Evolutionary conservation across 352 stramenopile genomes (phyloP).

Genomic region (Pythium chondricola): DNA sequence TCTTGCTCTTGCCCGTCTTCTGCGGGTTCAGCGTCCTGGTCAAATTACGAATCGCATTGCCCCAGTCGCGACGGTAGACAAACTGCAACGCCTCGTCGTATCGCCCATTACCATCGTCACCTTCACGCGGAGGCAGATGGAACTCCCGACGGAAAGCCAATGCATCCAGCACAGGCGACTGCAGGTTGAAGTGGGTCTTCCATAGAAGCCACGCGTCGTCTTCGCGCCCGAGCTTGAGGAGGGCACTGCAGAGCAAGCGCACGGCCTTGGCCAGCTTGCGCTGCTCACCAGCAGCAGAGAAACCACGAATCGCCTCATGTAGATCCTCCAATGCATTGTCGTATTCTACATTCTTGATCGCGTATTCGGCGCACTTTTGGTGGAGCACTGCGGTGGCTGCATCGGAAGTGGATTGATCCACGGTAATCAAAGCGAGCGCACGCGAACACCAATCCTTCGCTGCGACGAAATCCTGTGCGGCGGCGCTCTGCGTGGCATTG

Average conservation of each 20-base stretch:
- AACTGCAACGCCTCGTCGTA: slow-evolving; percentile 8
- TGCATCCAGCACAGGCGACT: slow-evolving; percentile 10
- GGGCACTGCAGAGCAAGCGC: slow-evolving; percentile 2
- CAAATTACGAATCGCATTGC: slow-evolving; percentile 8
- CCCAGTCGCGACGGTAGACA: slow-evolving; percentile 17
- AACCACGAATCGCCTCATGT: not conserved
- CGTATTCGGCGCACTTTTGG: slow-evolving; percentile 10
- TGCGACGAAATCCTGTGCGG: slow-evolving; percentile 1
- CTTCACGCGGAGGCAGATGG: not conserved
- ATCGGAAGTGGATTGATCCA: not conserved
- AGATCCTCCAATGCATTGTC: not conserved
- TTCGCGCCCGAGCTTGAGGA: not conserved
- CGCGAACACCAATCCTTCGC: slow-evolving; percentile 16
- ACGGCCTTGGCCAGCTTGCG: not conserved
- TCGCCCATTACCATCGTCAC: not conserved
- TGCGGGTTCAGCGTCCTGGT: slow-evolving; percentile 5
- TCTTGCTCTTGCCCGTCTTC: slow-evolving; percentile 11
- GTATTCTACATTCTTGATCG: not conserved
- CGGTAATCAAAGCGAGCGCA: not conserved
- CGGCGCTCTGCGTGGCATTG: slow-evolving; percentile 4
- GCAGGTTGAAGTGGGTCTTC: not conserved
- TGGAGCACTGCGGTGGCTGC: slow-evolving; percentile 1
- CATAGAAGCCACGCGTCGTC: slow-evolving; percentile 4
- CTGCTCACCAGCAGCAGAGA: not conserved
- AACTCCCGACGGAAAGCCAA: slow-evolving; percentile 15